Base-by-base conservation (phyloP, 2,329 filamentous ascomycete genomes). In the Claviceps citrina region DNA sequence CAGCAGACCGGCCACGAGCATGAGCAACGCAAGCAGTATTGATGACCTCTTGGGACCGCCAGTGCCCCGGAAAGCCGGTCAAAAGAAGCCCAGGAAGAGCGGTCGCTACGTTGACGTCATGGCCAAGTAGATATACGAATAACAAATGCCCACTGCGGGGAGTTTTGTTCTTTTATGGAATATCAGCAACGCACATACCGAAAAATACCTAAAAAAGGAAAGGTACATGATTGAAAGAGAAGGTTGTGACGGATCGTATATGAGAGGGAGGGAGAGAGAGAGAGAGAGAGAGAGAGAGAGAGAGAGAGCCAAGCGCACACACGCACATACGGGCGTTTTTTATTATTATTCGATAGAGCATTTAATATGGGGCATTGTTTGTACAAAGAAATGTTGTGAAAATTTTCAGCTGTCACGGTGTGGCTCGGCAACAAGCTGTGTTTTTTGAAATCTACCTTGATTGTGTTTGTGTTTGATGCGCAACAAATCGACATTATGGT, bases 41-140 rank as follows among this genome's bases (percentile, higher is more conserved):
- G 91, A 98, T 52, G 91, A 98, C 57, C 65, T 98, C 46, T 66
- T 98, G 18, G 84, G 84, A 5, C 78, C 81, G 4, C 75, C 81
- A 3, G 73, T 70, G 24, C 73, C 81, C 15, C 73, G 83, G 47
- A 87, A 82, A 51, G 65, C 68, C 5, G 70, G 69, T 1, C 63
- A 54, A 47, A 82, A 76, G 58, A 84, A 81, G 58, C 67, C 73
- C 52, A 84, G 85, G 66, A 94, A 86, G 68, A 77, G 80, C 18
- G 81, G 85, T 24, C 70, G 87, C 22, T 98, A 98, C 66, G 79
- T 98, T 24, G 91, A 98, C 70, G 85, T 98, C 44, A 95, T 96
- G 86, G 82, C 81, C 8, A 79, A 84, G 53, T 71, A 61, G 33
- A 13, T 13, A 8, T 6, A 8, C 6, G 26, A 4, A 13, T 6